Conservation (phyloP, 306 rosid genomes). For the Acacia confusa region DNA sequence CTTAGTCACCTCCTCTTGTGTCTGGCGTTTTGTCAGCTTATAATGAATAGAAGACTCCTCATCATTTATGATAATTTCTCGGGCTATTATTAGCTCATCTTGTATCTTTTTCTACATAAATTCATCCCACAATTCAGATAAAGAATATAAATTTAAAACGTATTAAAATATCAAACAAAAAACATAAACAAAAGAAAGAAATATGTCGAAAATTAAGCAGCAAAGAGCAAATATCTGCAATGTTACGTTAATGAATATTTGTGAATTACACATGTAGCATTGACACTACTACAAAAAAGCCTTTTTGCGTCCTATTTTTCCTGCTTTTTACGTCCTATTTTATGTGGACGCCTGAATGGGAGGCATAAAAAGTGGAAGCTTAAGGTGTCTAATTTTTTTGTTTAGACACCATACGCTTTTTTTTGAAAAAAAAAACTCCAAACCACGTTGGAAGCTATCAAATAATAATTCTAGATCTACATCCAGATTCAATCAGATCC, state of each 20-base stretch:
- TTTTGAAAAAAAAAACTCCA: no score
- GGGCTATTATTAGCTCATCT: conserved; percentile 95
- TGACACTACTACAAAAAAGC: background rate
- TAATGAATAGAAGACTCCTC: conserved; percentile 88
- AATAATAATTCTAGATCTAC: no score
- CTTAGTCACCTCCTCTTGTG: conserved; percentile 85
- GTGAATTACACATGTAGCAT: background rate
- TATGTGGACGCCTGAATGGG: no score
- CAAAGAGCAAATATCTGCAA: conserved; percentile 6
- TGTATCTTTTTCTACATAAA: conserved; percentile 72
- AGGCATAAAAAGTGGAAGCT: no score
- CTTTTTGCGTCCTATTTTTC: no score
- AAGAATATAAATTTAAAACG: conserved; percentile 9
- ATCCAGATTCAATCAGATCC: no score
- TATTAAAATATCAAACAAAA: conserved; percentile 13
- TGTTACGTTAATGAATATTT: background rate
- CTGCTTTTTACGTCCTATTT: no score
- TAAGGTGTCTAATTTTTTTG: no score
- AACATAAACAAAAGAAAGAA: conserved; percentile 8
- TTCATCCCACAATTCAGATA: conserved; percentile 34
- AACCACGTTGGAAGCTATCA: no score
- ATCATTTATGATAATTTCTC: conserved; percentile 90
- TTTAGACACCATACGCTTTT: no score
- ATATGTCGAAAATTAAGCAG: background rate
- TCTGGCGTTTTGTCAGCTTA: conserved; percentile 96